Conservation (phyloP, 306 rosid species). For the Psophocarpus tetragonolobus region DNA sequence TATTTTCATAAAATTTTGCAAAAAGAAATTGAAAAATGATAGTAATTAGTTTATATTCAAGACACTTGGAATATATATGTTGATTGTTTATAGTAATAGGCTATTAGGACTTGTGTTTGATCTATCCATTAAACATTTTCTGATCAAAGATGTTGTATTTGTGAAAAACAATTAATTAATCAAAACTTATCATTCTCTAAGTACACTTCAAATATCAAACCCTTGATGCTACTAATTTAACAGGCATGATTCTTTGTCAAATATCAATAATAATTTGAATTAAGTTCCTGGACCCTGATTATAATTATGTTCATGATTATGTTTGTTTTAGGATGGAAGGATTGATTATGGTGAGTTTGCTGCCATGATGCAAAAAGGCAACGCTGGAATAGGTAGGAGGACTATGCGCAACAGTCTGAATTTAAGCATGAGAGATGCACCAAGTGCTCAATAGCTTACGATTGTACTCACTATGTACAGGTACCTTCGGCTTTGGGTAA, state of each 20-base stretch:
- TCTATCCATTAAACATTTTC: conserved; percentile 17
- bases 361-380: conserved; percentile 98
- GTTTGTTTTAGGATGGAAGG: conserved; percentile 77
- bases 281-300: conserved; percentile 2
- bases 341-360: conserved; percentile 91
- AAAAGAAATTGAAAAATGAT: not conserved
- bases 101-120: conserved; percentile 23
- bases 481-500: conserved; percentile 40
- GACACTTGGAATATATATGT: not conserved
- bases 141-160: conserved; percentile 11
- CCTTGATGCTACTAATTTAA: conserved; percentile 27
- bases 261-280: not conserved
- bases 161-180: conserved; percentile 1
- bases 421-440: conserved; percentile 90
- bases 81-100: no score
- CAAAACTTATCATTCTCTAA: conserved; percentile 2
- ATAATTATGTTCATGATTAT: conserved; percentile 31
- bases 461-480: conserved; percentile 48
- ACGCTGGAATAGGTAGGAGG: conserved; percentile 85
- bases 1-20: not conserved
- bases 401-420: conserved; percentile 91
- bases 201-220: conserved; percentile 30
- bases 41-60: conserved; percentile 16
- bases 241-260: conserved; percentile 10
- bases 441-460: conserved; percentile 59